Evolutionary conservation across 768 basidiomycete genomes (phyloP).

Genomic region (Hypholoma fasciculare): DNA sequence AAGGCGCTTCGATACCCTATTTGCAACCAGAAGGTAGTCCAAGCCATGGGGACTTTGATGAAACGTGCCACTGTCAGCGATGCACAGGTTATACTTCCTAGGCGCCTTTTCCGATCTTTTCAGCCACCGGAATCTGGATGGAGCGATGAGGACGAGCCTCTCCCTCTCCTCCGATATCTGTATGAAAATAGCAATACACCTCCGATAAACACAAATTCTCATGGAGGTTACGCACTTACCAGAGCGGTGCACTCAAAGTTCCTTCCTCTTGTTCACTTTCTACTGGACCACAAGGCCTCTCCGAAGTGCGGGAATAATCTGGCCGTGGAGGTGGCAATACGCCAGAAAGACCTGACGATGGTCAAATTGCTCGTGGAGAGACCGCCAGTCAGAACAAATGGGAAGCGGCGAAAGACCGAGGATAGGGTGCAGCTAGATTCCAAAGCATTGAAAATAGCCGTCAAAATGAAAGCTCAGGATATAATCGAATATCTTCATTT

Average conservation of each 20-base stretch:
- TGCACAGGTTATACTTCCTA: conserved; percentile 49
- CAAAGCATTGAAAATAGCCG: conserved; percentile 66
- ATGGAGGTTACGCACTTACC: conserved; percentile 81
- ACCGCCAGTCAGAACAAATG: conserved; percentile 18
- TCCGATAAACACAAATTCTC: conserved; percentile 56
- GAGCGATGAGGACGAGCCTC: conserved; percentile 51
- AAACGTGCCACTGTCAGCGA: conserved; percentile 9
- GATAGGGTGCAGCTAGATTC: conserved; percentile 57
- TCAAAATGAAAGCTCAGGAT: conserved; percentile 62
- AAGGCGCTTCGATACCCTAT: conserved; percentile 59
- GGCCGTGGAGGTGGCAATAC: conserved; percentile 77
- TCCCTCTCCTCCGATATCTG: conserved; percentile 66
- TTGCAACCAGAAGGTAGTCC: conserved; percentile 56
- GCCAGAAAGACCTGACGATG: conserved; percentile 61
- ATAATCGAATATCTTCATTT: conserved; percentile 69
- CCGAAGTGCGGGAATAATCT: conserved; percentile 61
- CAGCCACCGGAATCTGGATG: conserved; percentile 34
- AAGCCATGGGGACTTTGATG: conserved; percentile 35
- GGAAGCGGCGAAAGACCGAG: conserved; percentile 54
- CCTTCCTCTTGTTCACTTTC: conserved; percentile 62
- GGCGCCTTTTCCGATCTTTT: conserved; percentile 63
- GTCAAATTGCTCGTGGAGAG: conserved; percentile 69
- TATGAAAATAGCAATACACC: conserved; percentile 40
- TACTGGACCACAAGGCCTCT: conserved; percentile 73
- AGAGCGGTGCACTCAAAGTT: conserved; percentile 72